A percentile compares a stretch with the other conserved stretches of the same genome.
These are phyloP conservation scores for Dichotomopilus funicola DNA, from an alignment of 2,329 filamentous ascomycete genomes.

Conservation along the genomic window DNA sequence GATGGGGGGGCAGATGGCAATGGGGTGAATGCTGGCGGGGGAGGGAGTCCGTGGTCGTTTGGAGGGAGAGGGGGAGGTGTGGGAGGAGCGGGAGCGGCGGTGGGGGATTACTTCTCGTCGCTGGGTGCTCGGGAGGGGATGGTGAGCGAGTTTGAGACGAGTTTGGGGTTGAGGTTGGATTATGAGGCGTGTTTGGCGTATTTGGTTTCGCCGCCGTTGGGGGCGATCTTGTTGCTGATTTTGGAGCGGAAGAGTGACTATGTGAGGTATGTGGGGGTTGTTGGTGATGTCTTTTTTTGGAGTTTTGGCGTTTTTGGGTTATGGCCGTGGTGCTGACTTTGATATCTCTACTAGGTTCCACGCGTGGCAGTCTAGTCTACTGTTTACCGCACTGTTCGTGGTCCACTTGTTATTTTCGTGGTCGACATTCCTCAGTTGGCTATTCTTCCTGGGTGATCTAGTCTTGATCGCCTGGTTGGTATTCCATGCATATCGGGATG, in stretches of 20 bases:
- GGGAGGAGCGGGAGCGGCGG: constrained; percentile 6
- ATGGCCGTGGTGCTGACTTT: not conserved
- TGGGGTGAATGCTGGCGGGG: constrained; percentile 2
- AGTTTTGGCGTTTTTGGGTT: not conserved
- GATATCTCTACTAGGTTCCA: constrained; percentile 61
- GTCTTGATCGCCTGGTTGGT: constrained; percentile 69
- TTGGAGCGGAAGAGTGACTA: constrained; percentile 95
- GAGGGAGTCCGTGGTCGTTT: constrained; percentile 8
- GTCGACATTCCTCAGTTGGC: constrained; percentile 76
- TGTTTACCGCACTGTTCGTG: constrained; percentile 70
- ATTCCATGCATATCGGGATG: constrained; percentile 76
- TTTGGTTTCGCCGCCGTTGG: constrained; percentile 73
- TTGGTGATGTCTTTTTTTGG: not conserved
- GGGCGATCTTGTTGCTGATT: constrained; percentile 76
- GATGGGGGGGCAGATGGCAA: not conserved
- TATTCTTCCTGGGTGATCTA: constrained; percentile 71
- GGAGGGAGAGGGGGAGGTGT: constrained; percentile 16
- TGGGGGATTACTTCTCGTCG: constrained; percentile 35
- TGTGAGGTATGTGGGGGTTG: constrained; percentile 58
- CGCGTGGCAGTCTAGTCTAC: constrained; percentile 84
- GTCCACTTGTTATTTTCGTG: constrained; percentile 82
- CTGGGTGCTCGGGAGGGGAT: constrained; percentile 50
- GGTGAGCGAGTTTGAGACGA: constrained; percentile 79
- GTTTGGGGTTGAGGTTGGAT: constrained; percentile 76
- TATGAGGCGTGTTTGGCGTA: constrained; percentile 91